Percentiles rank a stretch among this genome's conserved stretches.
Conservation (phyloP, 2,329 filamentous ascomycete species). For the Alternaria postmessia region DNA sequence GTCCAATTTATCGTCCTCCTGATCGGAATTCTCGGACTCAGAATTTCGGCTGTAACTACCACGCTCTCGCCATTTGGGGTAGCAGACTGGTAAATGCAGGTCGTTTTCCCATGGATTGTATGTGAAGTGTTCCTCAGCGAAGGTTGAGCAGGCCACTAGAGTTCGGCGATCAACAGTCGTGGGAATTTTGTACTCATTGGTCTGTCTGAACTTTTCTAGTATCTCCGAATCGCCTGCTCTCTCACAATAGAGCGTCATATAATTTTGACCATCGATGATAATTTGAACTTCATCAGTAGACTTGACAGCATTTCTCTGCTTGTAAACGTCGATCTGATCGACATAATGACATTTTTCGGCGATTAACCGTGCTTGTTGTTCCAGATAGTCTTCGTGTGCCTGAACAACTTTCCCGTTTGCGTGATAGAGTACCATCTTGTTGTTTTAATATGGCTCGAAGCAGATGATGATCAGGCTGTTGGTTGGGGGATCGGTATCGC, state of each 20-base stretch:
- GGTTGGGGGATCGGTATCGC: background rate
- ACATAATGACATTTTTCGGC: background rate
- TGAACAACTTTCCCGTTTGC: conserved; percentile 16
- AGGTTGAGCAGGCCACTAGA: conserved; percentile 20
- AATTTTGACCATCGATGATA: conserved; percentile 11
- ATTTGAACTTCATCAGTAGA: conserved; percentile 1
- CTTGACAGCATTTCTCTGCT: background rate
- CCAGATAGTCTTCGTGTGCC: conserved; percentile 22
- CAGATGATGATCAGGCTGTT: background rate
- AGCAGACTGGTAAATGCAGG: conserved; percentile 20
- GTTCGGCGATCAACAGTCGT: conserved; percentile 18
- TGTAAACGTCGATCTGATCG: conserved; percentile 13
- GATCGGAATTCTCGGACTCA: too few relatives aligned
- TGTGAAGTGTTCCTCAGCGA: conserved; percentile 22
- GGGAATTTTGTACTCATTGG: background rate
- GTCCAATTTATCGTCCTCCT: background rate
- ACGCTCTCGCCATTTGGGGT: conserved; percentile 9
- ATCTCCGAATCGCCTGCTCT: background rate
- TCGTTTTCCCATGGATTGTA: conserved; percentile 11
- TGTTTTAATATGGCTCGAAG: background rate
- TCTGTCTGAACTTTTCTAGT: background rate
- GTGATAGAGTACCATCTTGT: conserved; percentile 24
- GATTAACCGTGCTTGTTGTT: conserved; percentile 6
- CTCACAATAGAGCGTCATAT: conserved; percentile 1
- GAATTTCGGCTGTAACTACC: background rate